These are phyloP conservation scores for Gliomastix tumulicola DNA, from an alignment of 2,329 filamentous ascomycete genomes.

Conservation along the genomic window DNA sequence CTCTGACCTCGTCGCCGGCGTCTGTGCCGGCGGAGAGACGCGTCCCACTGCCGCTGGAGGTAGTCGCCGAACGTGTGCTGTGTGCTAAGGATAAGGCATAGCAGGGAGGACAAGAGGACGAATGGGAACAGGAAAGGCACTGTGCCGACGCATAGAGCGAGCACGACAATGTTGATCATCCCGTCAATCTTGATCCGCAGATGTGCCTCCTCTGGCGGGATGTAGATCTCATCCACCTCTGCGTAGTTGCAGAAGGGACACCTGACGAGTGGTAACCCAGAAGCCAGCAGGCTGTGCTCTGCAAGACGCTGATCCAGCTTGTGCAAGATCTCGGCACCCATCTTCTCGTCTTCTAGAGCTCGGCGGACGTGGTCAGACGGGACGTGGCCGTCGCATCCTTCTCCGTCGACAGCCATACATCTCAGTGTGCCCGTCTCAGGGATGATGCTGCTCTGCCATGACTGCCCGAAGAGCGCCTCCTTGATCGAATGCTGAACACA, in stretches of 20 bases:
- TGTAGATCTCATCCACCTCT: constrained; percentile 74
- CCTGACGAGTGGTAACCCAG: constrained; percentile 66
- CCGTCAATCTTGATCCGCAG: constrained; percentile 50
- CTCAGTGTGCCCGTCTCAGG: constrained; percentile 64
- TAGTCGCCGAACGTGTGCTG: constrained; percentile 32
- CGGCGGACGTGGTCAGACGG: constrained; percentile 61
- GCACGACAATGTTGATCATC: constrained; percentile 38
- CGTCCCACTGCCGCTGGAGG: constrained; percentile 40
- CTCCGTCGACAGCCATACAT: constrained; percentile 70
- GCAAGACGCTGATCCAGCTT: constrained; percentile 76
- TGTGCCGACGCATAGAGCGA: constrained; percentile 44
- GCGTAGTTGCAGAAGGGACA: constrained; percentile 92
- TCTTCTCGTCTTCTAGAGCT: constrained; percentile 63
- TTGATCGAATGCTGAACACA: constrained; percentile 78
- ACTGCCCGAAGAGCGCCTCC: constrained; percentile 89
- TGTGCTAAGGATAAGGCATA: constrained; percentile 35
- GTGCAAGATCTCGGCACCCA: constrained; percentile 63
- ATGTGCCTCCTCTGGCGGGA: constrained; percentile 44
- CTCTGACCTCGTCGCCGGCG: constrained; percentile 65
- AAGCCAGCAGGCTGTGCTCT: constrained; percentile 67
- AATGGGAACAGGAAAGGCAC: constrained; percentile 50
- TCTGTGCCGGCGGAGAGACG: constrained; percentile 59
- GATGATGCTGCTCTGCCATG: constrained; percentile 78
- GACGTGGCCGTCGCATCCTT: constrained; percentile 70
- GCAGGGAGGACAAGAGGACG: constrained; percentile 37